A percentile compares a stretch with the other conserved stretches of the same genome.
Conservation (phyloP, 345 rosid genomes). For the Citrus cavaleriei region DNA sequence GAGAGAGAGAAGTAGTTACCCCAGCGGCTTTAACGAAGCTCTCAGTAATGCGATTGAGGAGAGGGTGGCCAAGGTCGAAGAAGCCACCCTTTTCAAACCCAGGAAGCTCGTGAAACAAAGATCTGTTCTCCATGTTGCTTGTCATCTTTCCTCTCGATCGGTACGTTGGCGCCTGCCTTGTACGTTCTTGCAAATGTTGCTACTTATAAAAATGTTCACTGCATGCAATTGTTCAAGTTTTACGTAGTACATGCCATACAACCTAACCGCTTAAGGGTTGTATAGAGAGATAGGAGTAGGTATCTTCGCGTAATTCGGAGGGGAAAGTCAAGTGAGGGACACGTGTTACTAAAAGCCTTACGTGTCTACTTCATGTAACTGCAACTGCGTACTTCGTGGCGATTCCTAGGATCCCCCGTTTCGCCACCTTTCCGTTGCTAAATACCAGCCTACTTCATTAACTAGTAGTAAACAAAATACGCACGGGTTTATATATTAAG, state of each 20-base stretch:
- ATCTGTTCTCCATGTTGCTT: slow-evolving; percentile 32
- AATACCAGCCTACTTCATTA: too few relatives aligned
- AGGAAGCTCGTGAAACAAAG: slow-evolving; percentile 49
- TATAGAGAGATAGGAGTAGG: not conserved
- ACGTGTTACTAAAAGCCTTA: slow-evolving; percentile 24
- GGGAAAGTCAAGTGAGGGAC: slow-evolving; percentile 10
- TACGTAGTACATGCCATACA: too few relatives aligned
- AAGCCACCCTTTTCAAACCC: slow-evolving; percentile 55
- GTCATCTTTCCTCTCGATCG: slow-evolving; percentile 5
- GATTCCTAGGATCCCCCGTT: not conserved
- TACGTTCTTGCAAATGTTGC: too few relatives aligned
- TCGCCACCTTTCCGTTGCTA: slow-evolving; percentile 3
- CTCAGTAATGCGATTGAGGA: slow-evolving; percentile 84
- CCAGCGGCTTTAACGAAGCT: slow-evolving; percentile 93
- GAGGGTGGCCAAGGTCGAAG: slow-evolving; percentile 93
- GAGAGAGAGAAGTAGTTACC: slow-evolving; percentile 18
- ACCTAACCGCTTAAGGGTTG: not conserved
- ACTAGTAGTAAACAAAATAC: too few relatives aligned
- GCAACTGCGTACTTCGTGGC: slow-evolving; percentile 26
- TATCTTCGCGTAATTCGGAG: not conserved
- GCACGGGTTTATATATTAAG: too few relatives aligned
- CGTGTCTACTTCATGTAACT: slow-evolving; percentile 25
- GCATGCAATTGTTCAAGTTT: too few relatives aligned
- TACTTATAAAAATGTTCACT: too few relatives aligned
- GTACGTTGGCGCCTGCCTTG: not conserved